phyloP scores from a whole-genome alignment of 2,329 filamentous ascomycete species.

The Metarhizium guizhouense region DNA sequence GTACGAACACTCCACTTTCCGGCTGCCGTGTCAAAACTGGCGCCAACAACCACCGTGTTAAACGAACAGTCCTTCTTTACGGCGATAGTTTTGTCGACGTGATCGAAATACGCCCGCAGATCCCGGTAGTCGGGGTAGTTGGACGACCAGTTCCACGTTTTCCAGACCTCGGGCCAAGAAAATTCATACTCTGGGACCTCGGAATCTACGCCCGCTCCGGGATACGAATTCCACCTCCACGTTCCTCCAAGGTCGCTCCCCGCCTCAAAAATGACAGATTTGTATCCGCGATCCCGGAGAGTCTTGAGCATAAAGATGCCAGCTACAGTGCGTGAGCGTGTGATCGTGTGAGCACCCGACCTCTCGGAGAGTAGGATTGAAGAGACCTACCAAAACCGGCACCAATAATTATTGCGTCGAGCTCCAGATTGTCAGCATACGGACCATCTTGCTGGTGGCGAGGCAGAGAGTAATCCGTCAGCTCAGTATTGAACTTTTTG shows the following conservation, averaged over 20 bases:
- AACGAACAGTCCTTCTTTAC: constrained; percentile 50
- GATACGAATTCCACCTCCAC: constrained; percentile 50
- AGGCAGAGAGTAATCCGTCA: background rate
- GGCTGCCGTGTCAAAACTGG: constrained; percentile 37
- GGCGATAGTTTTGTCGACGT: constrained; percentile 44
- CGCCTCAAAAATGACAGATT: constrained; percentile 41
- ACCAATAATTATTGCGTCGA: constrained; percentile 34
- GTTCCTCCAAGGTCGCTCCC: constrained; percentile 41
- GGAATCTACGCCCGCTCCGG: constrained; percentile 44
- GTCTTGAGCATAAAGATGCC: constrained; percentile 43
- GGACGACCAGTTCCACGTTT: constrained; percentile 48
- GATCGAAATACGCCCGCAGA: constrained; percentile 48
- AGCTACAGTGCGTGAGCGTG: constrained; percentile 14
- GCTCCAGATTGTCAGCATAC: background rate
- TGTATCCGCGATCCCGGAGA: constrained; percentile 39
- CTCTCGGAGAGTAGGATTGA: background rate
- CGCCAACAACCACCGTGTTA: constrained; percentile 43
- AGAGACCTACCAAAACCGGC: constrained; percentile 30
- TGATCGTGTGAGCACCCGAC: background rate
- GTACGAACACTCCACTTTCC: constrained; percentile 43
- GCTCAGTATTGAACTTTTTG: background rate
- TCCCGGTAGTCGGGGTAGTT: constrained; percentile 44
- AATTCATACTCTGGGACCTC: constrained; percentile 45
- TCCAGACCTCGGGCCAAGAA: constrained; percentile 39
- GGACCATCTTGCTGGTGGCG: constrained; percentile 5